Percentiles rank a stretch among this genome's conserved stretches.
Conservation (phyloP, 129 eudicot species). For the Sambucus nigra region DNA sequence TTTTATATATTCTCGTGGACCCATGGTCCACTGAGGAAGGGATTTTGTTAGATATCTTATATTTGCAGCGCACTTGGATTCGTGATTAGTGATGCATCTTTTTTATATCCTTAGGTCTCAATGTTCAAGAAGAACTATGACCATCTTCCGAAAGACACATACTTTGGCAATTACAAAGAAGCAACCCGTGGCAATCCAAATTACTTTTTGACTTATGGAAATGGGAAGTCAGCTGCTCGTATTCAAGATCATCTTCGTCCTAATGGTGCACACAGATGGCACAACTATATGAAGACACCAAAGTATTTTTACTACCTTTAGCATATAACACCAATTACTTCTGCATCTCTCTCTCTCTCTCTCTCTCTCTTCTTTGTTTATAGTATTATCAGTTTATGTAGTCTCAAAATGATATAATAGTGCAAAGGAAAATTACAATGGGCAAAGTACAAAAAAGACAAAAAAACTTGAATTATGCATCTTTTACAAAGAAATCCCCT, state of each 20-base stretch:
- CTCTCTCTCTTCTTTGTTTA: no score
- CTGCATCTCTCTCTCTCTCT: no score
- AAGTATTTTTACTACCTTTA: no score
- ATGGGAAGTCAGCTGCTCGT: conserved; percentile 91
- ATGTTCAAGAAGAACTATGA: conserved; percentile 98
- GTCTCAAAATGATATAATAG: no score
- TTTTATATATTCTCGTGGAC: not conserved
- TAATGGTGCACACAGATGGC: conserved; percentile 98
- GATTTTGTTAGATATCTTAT: not conserved
- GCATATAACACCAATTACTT: no score
- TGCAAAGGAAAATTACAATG: no score
- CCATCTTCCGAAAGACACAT: conserved; percentile 79
- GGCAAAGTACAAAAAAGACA: no score
- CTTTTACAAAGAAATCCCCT: no score
- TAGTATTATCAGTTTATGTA: no score
- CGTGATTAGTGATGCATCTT: not conserved
- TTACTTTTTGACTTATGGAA: conserved; percentile 92
- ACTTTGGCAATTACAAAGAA: conserved; percentile 82
- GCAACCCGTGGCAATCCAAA: conserved; percentile 92
- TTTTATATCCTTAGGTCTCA: conserved; percentile 44
- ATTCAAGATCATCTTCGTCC: conserved; percentile 90
- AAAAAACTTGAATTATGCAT: no score
- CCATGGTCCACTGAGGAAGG: not conserved
- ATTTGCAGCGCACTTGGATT: not conserved
- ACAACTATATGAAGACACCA: conserved; percentile 83